Base-by-base conservation (phyloP, 495 filamentous ascomycete species). In the Oidiodendron maius region DNA sequence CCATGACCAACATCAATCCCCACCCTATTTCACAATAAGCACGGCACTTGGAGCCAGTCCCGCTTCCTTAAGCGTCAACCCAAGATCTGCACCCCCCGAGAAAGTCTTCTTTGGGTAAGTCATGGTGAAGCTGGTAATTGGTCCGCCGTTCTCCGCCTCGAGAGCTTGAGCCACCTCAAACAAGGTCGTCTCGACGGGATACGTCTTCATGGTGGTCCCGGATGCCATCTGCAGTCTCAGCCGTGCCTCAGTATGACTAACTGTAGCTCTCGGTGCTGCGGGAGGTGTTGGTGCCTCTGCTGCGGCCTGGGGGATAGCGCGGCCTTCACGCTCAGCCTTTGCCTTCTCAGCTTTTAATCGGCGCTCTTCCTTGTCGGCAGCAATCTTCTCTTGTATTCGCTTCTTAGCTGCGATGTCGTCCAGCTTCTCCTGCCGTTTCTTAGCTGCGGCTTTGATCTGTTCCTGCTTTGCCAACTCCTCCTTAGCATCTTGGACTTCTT, bases 71-170 rank as follows among this genome's bases (percentile, higher is more conserved):
- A 99, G 64, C 13, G 90, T 89, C 72, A 89, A 82, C 8, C 87
- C 86, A 61, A 96, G 95, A 63, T 93, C 95, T 4, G 87, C 71
- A 20, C 71, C 65, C 32, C 86, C 77, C 38, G 71, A 66, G 52
- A 83, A 99, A 0, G 82, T 74, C 70, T 97, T 97, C 60, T 75
- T 81, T 4, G 93, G 93, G 61, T 91, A 97, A 21, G 80, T 96
- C 61, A 83, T 84, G 4, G 81, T 78, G 61, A 99, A 95, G 51
- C 78, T 88, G 28, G 69, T 72, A 15, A 93, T 84, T 18, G 81
- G 68, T 3, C 75, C 80, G 46, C 18, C 37, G 38, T 49, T 40
- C 9, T 75, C 61, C 10, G 53, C 44, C 47, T 90, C 82, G 26
- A 97, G 61, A 50, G 80, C 72, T 44, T 85, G 78, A 6, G 85